Percentiles rank a stretch among this genome's conserved stretches.
Evolutionary conservation across 257 asterid species (phyloP).

Genomic region (Solanum pennellii): DNA sequence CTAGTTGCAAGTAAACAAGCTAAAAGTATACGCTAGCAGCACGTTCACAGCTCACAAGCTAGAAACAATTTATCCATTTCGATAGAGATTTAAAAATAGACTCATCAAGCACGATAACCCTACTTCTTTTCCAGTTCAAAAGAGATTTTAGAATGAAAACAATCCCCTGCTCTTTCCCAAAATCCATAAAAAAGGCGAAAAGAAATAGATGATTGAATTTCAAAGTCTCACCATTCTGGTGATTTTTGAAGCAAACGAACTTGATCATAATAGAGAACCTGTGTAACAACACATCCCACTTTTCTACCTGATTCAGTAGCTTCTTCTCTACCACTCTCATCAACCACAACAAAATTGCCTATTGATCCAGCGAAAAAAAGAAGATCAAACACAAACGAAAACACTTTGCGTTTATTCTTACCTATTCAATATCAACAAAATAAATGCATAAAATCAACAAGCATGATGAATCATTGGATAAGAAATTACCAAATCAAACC

Average conservation of each 20-base stretch:
- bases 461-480: not conserved
- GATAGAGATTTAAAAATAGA: not conserved
- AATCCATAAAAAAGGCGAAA: not conserved
- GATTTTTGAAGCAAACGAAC: conserved; percentile 60
- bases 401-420: not conserved
- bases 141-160: not conserved
- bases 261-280: conserved; percentile 63
- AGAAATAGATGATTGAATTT: not conserved
- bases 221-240: conserved; percentile 43
- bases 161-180: not conserved
- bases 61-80: not conserved
- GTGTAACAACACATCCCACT: conserved; percentile 59
- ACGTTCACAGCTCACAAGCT: not conserved
- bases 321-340: conserved; percentile 81
- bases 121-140: not conserved
- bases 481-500: conserved; percentile 24
- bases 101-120: not conserved
- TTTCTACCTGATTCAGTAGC: conserved; percentile 70
- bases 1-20: not conserved
- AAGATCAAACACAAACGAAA: not conserved
- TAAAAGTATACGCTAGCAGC: not conserved
- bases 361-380: not conserved
- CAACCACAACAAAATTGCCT: conserved; percentile 74
- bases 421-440: not conserved
- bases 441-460: not conserved